Evolutionary conservation across 352 stramenopile species (phyloP), one percentile per base, ranked within the genome.

Genomic region (Aphanomyces invadans): DNA sequence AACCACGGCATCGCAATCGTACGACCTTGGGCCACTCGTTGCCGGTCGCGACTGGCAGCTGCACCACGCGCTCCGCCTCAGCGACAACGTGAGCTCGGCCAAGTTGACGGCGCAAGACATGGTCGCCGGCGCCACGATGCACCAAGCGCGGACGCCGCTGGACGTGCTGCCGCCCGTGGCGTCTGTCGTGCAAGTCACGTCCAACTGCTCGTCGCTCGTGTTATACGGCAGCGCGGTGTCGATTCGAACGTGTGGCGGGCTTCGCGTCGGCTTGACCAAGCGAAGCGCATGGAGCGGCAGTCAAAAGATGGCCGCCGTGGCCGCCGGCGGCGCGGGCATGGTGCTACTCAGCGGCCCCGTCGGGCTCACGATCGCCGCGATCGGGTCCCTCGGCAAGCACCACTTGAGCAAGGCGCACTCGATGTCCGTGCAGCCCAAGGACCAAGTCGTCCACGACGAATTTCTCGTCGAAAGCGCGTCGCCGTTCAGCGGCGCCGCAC

Each of bases 351-450:
- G 76, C 0, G 77, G 77, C 2, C 78, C 79, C 11, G 60, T 87
- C 17, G 73, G 82, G 15, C 69, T 89, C 23, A 74, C 79, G 0
- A 61, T 87, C 1, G 79, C 79, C 12, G 81, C 77, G 0, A 61
- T 89, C 5, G 76, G 79, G 11, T 51, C 55, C 12, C 71, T 86
- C 7, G 76, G 77, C 55, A 86, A 81, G 72, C 87, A 87, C 62
- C 81, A 87, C 45, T 55, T 86, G 25, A 89, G 83, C 67, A 89
- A 87, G 64, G 73, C 76, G 29, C 73, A 73, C 26, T 86, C 80
- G 21, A 33, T 89, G 19, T 21, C 2, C 32, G 36, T 44, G 9
- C 26, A 17, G n/a, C 19, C 11, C 45, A 66, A 25, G 17, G 36
- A 64, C 11, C 10, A 28, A 44, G 28, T 53, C 42, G 63, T 71